These are phyloP conservation scores for Yarrowia sp. DNA, from an alignment of 805 yeast genomes.

Conservation along the genomic window DNA sequence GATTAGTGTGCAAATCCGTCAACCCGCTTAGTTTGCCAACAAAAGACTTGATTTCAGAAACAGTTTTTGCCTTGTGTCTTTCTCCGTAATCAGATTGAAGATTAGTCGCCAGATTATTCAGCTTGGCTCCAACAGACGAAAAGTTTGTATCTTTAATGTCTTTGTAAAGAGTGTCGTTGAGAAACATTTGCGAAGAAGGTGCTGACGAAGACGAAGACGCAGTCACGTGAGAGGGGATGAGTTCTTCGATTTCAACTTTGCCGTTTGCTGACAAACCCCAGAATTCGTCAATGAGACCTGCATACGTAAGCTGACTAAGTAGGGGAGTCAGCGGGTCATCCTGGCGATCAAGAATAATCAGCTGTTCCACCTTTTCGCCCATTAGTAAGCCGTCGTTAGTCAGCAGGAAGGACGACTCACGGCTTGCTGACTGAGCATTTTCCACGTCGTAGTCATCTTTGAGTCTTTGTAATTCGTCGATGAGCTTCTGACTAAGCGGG, in stretches of 20 bases:
- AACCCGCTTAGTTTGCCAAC: constrained; percentile 67
- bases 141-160: constrained; percentile 67
- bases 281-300: constrained; percentile 77
- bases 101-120: constrained; percentile 67
- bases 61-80: constrained; percentile 54
- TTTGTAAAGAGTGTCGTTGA: constrained; percentile 49
- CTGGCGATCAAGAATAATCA: constrained; percentile 75
- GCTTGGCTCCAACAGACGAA: constrained; percentile 68
- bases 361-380: constrained; percentile 48
- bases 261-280: constrained; percentile 46
- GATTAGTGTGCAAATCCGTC: constrained; percentile 62
- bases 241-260: constrained; percentile 34
- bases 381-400: constrained; percentile 29
- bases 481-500: not conserved
- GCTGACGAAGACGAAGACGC: constrained; percentile 30
- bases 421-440: not conserved
- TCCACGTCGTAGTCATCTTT: constrained; percentile 1
- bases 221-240: constrained; percentile 35
- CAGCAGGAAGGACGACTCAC: not conserved
- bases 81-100: constrained; percentile 68
- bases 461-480: not conserved
- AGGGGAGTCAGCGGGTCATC: constrained; percentile 70
- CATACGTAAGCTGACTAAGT: constrained; percentile 73
- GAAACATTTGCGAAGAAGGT: constrained; percentile 1
- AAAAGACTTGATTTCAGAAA: constrained; percentile 65